Base-by-base conservation (phyloP, 1,284 basidiomycete species). In the Xerocomus amazonicus region DNA sequence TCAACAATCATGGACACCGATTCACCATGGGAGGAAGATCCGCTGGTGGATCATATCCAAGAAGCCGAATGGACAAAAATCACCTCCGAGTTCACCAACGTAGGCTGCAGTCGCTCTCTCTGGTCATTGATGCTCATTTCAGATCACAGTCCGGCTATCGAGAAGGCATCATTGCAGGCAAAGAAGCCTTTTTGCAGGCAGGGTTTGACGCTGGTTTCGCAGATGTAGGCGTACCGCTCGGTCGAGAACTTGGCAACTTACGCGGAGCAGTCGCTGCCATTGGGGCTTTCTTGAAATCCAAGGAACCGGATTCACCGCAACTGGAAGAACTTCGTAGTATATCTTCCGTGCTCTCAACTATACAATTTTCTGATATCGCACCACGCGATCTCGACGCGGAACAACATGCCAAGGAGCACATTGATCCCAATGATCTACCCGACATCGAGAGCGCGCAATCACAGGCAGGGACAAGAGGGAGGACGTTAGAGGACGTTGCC, bases 91-190 rank as follows among this genome's bases (percentile, higher is more conserved):
- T 87, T 86, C 63, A 83, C 80, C 14, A 84, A 82, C 60, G 84
- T 85, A 62, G 37, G 73, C 6, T 4, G 9, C 29, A 34, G 35
- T 43, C 48, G 16, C 48, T 31, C 43, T 31, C 43, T 35, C 37
- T 42, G 29, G 19, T 40, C 54, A 2, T 28, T 9, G 16, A 3
- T 8, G 17, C 38, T 58, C 51, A 57, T 17, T 3, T 32, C 8
- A 17, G 33, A 36, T 52, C 34, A 39, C 46, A 94, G 92, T 79
- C 80, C 17, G 92, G 92, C 2, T 94, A 93, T 60, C 81, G 91
- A 14, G 90, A 93, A 67, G 92, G 91, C 26, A 92, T 94, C 56
- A 87, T 83, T 0, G 82, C 83, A 3, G 91, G 92, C 9, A 94
- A 94, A 66, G 87, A 92, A 67, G 73, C 76, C 2, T 80, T 81